Percentiles rank a stretch among this genome's conserved stretches.
phyloP scores from a whole-genome alignment of 208 protist species.

The Porcisia hertigi region DNA sequence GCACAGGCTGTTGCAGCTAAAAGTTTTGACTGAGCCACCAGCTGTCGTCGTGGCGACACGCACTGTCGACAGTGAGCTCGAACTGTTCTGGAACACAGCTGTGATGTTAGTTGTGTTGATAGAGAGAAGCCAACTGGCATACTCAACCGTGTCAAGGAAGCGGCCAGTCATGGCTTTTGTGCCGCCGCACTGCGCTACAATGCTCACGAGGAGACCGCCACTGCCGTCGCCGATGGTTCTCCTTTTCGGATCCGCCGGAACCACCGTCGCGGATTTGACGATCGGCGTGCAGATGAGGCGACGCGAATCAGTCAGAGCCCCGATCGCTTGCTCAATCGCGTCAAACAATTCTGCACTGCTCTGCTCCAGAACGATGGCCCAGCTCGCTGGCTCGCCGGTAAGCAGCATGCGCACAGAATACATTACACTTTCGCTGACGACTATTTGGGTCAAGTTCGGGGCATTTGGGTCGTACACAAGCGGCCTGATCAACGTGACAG shows the following conservation, averaged over 20 bases:
- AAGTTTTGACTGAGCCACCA: no score
- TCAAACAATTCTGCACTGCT: background rate
- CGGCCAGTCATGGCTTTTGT: conserved; percentile 17
- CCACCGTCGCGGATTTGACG: background rate
- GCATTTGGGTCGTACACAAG: background rate
- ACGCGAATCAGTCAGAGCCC: conserved; percentile 5
- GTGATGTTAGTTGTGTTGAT: conserved; percentile 15
- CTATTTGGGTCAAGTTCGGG: background rate
- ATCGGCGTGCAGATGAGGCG: conserved; percentile 2
- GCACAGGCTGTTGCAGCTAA: conserved; percentile 10
- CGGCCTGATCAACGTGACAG: background rate
- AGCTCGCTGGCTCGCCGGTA: conserved; percentile 5
- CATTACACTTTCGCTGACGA: background rate
- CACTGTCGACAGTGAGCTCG: conserved; percentile 1
- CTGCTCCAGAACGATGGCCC: background rate
- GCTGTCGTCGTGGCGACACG: conserved; percentile 5
- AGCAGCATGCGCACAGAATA: conserved; percentile 14
- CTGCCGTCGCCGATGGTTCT: conserved; percentile 17
- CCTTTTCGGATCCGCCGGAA: background rate
- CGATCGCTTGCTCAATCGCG: background rate
- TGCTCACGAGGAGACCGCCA: conserved; percentile 12
- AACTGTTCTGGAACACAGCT: background rate
- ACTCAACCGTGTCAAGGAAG: conserved; percentile 19
- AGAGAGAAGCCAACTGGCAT: conserved; percentile 7
- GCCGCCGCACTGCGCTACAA: background rate